Evolutionary conservation across 2,329 filamentous ascomycete genomes (phyloP), one percentile per base, ranked within the genome.

Genomic region (Myriosclerotinia duriaeana): DNA sequence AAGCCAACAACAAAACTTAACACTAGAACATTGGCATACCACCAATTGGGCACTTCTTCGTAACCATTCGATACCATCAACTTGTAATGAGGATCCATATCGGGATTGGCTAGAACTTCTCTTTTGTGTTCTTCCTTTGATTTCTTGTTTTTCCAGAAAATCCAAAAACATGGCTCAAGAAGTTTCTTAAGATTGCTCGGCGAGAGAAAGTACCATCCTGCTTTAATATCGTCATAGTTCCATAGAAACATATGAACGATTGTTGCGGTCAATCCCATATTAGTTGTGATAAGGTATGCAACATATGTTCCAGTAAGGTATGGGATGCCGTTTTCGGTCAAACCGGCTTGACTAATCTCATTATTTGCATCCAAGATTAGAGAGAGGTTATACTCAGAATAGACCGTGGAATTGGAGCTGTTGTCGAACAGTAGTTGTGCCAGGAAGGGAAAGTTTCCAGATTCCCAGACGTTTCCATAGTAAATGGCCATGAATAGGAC

Each of bases 21-120:
- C 5, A 79, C 67, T n/a, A 54, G 36, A 4, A 64, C 50, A 26
- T 83, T 79, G n/a, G 85, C 77, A 66, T 86, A 88, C 85, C 85
- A 87, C 83, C 83, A 87, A 53, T 82, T 74, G 0, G 85, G 85
- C 0, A 81, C 82, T 53, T 83, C 78, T 68, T 80, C 80, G 74
- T 86, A 88, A 11, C 38, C 38, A 40, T 40, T 40, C 34, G 79
- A 78, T 17, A 71, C 52, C 78, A 81, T 80, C 53, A 78, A 66
- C 53, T 73, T 76, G 71, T 80, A 81, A 68, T 82, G 80, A 5
- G 79, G 79, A 63, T 81, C 38, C 38, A 40, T 40, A 40, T 40
- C 38, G 2, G 38, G 38, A 11, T 40, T 40, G 38, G 38, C 80
- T 17, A 64, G 50, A 22, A 38, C 48, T 9, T 64, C 50, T 34